Conservation (phyloP, 441 rosid genomes). For the Eugenia klotzschiana region DNA sequence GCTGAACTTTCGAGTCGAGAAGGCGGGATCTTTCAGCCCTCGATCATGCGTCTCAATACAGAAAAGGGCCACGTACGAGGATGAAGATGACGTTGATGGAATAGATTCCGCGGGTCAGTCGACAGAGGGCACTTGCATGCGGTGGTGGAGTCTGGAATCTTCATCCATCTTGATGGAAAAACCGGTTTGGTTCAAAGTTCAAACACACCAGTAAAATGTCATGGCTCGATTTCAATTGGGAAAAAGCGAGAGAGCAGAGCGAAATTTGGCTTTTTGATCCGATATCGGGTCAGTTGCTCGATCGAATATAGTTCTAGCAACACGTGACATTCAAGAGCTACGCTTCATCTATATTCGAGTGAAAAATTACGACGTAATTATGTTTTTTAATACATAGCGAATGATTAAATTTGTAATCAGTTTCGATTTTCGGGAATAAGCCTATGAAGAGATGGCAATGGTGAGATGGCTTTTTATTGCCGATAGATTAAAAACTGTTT, state of each 20-base stretch:
- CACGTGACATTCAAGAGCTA: background rate
- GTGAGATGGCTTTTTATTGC: background rate
- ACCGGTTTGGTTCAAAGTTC: too few species aligned
- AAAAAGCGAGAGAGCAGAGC: too few species aligned
- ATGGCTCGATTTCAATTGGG: background rate
- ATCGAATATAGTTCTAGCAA: background rate
- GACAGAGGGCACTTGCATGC: background rate
- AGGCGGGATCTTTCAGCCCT: background rate
- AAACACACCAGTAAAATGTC: background rate
- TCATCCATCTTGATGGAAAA: background rate
- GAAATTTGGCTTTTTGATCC: background rate
- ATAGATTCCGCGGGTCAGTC: background rate
- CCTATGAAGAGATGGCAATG: background rate
- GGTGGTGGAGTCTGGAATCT: background rate
- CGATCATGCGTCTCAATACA: background rate
- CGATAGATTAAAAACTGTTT: background rate
- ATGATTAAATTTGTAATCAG: background rate
- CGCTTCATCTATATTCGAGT: rapidly evolving
- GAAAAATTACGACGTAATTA: background rate
- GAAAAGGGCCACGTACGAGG: background rate
- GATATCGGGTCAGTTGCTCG: background rate
- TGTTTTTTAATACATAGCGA: too few species aligned
- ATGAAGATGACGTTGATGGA: background rate
- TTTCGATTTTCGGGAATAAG: background rate
- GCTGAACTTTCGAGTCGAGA: background rate